Base-by-base conservation (phyloP, 306 rosid species). In the Cotoneaster glaucophyllus region DNA sequence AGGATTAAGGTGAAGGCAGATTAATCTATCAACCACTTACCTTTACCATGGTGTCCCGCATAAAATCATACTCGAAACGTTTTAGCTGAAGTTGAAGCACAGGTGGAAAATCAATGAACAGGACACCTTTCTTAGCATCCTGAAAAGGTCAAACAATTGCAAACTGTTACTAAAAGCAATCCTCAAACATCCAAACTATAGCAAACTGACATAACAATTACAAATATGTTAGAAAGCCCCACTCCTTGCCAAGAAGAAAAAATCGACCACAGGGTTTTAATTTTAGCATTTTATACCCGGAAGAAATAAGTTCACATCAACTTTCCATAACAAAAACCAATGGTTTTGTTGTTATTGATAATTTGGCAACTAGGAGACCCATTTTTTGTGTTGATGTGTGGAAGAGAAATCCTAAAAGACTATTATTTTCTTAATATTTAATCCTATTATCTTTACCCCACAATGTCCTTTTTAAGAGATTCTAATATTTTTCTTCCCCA, bases 71-170 rank as follows among this genome's bases (percentile, higher is more conserved):
- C 74, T 94, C 97, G 77, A 94, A 94, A n/a, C 98, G 86, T 84
- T 91, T 94, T 77, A 94, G 77, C 86, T 94, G 98, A 82, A 94
- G 98, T 70, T 94, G 97, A 79, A 94, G 98, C 70, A 94, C 96
- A 25, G 97, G 98, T 52, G 98, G 98, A 82, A 94, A 91, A 89
- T 94, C 98, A 82, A 88, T 90, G 82, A 94, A 94, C 83, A 94
- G 77, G 45, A 90, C 97, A 24, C 97, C 96, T 80, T 91, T 94
- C 90, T 77, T 90, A 85, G 98, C 97, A 82, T 90, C 97, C 96
- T 93, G 93, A 77, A 87, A 84, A 64, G 4, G 43, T 64, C 45
- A 25, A 71, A 75, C 52, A 50, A 29, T 37, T 65, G 22, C 18
- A 39, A 43, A 77, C 21, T 69, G 54, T 50, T 3, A 32, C 19